phyloP scores from a whole-genome alignment of 495 filamentous ascomycete species.

The Pseudotulostoma volvatum region DNA sequence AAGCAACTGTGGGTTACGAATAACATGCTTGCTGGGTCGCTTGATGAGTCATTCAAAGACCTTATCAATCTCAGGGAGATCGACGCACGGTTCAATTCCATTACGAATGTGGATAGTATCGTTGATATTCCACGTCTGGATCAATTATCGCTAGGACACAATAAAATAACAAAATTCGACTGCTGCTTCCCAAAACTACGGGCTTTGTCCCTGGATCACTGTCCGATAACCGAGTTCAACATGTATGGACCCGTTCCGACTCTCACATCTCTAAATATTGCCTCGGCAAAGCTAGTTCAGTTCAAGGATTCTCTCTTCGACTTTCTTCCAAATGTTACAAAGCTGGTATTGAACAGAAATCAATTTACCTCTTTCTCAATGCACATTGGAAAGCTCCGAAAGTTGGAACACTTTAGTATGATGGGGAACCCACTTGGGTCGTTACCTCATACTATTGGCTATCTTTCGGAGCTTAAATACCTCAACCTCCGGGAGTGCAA shows the following conservation, averaged over 20 bases:
- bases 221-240: constrained; percentile 85
- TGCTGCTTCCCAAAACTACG: constrained; percentile 73
- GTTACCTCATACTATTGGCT: constrained; percentile 72
- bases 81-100: constrained; percentile 82
- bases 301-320: constrained; percentile 75
- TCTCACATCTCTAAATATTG: constrained; percentile 70
- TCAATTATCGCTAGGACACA: constrained; percentile 76
- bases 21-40: constrained; percentile 61
- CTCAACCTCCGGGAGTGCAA: constrained; percentile 88
- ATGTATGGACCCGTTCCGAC: constrained; percentile 61
- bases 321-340: constrained; percentile 69
- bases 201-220: constrained; percentile 73
- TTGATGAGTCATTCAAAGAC: constrained; percentile 51
- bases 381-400: constrained; percentile 68
- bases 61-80: constrained; percentile 73
- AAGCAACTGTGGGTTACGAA: constrained; percentile 93
- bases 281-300: constrained; percentile 69
- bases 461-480: constrained; percentile 63
- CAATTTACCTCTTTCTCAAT: constrained; percentile 79
- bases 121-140: constrained; percentile 72
- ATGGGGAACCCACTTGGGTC: constrained; percentile 74
- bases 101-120: constrained; percentile 72
- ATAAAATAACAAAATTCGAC: constrained; percentile 71
- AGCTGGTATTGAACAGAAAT: constrained; percentile 83
- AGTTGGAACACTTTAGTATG: constrained; percentile 82